A percentile compares a stretch with the other conserved stretches of the same genome.
Evolutionary conservation across 75 land plant species (phyloP).

Genomic region (Selaginella tamariscina): DNA sequence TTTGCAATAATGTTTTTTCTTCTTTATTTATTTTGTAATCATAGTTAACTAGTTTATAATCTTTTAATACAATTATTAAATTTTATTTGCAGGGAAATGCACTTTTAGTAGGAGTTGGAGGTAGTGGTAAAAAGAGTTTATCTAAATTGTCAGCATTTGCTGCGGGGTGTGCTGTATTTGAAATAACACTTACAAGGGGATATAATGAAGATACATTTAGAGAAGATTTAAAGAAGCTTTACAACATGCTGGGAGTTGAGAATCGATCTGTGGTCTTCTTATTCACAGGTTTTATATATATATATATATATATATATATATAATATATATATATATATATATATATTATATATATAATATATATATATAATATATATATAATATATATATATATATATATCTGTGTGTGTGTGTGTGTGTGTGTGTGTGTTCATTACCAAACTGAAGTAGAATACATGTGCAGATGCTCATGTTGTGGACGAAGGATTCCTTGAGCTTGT

Average conservation of each 20-base stretch:
- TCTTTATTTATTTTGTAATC: no score
- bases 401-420: no score
- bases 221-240: constrained; percentile 24
- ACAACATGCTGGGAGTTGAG: constrained; percentile 24
- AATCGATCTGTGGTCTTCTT: constrained; percentile 20
- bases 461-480: constrained; percentile 31
- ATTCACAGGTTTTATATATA: no score
- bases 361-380: no score
- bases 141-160: constrained; percentile 26
- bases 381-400: no score
- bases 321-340: no score
- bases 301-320: no score
- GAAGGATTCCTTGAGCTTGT: constrained; percentile 32
- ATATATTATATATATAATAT: no score
- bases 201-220: constrained; percentile 29
- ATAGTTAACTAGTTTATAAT: no score
- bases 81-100: constrained; percentile 23
- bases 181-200: constrained; percentile 26
- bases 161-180: constrained; percentile 23
- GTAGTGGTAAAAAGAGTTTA: constrained; percentile 31
- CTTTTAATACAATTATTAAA: background rate
- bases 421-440: no score
- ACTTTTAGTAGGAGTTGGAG: constrained; percentile 30
- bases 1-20: no score
- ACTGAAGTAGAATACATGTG: no score